Conservation (phyloP, 2,329 filamentous ascomycete genomes). For the Trichoderma atroviride region DNA sequence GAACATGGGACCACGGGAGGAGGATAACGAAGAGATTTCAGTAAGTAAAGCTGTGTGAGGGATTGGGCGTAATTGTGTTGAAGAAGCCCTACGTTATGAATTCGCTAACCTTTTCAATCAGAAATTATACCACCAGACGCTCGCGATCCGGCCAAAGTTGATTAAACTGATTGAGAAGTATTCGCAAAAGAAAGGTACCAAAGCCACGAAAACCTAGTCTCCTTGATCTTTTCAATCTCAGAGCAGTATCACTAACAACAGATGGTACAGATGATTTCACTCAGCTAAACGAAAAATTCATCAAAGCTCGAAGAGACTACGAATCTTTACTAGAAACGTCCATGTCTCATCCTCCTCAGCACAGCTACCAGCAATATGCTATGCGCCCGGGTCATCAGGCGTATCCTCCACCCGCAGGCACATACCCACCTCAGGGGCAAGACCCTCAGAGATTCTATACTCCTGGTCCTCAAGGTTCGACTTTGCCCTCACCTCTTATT, state of each 20-base stretch:
- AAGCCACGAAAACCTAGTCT: background rate
- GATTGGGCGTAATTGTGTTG: background rate
- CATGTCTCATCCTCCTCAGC: constrained; percentile 89
- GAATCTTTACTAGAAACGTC: constrained; percentile 94
- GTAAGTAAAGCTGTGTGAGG: constrained; percentile 47
- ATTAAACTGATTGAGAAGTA: constrained; percentile 99
- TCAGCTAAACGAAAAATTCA: constrained; percentile 98
- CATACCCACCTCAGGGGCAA: constrained; percentile 49
- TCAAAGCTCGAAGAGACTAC: constrained; percentile 96
- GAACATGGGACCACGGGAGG: constrained; percentile 74
- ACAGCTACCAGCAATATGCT: constrained; percentile 71
- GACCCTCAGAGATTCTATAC: constrained; percentile 72
- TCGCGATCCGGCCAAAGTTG: constrained; percentile 92
- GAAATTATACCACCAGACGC: constrained; percentile 86
- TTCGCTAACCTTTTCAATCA: constrained; percentile 43
- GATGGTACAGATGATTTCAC: constrained; percentile 82
- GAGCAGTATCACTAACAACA: background rate
- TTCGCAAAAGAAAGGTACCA: constrained; percentile 92
- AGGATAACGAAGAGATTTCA: constrained; percentile 97
- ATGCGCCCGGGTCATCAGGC: constrained; percentile 55
- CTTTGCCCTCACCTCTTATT: background rate
- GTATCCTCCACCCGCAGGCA: constrained; percentile 44
- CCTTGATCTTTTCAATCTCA: background rate
- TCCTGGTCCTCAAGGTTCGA: constrained; percentile 34
- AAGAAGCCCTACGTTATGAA: background rate